phyloP scores from a whole-genome alignment of 2,329 filamentous ascomycete genomes.

The Aureobasidium sp. region DNA sequence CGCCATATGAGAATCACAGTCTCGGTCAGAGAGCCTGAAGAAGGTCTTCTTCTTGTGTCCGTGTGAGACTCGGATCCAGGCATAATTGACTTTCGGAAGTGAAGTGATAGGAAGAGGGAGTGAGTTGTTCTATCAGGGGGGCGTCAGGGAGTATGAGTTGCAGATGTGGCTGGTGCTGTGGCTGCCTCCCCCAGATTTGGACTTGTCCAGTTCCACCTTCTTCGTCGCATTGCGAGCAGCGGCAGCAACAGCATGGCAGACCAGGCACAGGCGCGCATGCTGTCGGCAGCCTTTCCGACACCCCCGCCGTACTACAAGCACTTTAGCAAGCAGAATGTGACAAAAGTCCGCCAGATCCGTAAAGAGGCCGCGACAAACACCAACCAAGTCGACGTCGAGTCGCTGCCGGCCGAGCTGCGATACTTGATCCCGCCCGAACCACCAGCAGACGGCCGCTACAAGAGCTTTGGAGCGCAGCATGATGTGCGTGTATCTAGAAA shows the following conservation, averaged over 20 bases:
- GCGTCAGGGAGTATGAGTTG: not conserved
- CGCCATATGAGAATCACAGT: conserved; percentile 16
- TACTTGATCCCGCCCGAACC: conserved; percentile 76
- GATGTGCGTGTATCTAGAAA: conserved; percentile 35
- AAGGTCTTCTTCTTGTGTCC: conserved; percentile 8
- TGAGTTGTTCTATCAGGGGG: not conserved
- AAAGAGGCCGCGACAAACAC: conserved; percentile 25
- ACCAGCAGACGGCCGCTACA: conserved; percentile 63
- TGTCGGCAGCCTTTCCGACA: conserved; percentile 65
- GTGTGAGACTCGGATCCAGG: conserved; percentile 18
- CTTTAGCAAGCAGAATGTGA: conserved; percentile 71
- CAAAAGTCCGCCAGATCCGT: conserved; percentile 41
- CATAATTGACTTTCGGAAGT: conserved; percentile 2
- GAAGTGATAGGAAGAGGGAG: not conserved
- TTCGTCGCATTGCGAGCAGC: not conserved
- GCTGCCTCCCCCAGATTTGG: conserved; percentile 5
- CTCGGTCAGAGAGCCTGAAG: conserved; percentile 4
- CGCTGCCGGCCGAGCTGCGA: conserved; percentile 63
- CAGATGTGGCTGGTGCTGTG: not conserved
- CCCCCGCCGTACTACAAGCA: conserved; percentile 86
- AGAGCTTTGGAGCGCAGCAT: conserved; percentile 64
- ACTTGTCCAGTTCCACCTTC: not conserved
- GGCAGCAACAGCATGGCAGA: conserved; percentile 50
- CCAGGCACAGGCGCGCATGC: conserved; percentile 38
- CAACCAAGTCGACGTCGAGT: conserved; percentile 27